These are phyloP conservation scores for Aureobasidium vineae DNA, from an alignment of 2,329 filamentous ascomycete genomes.

Conservation along the genomic window DNA sequence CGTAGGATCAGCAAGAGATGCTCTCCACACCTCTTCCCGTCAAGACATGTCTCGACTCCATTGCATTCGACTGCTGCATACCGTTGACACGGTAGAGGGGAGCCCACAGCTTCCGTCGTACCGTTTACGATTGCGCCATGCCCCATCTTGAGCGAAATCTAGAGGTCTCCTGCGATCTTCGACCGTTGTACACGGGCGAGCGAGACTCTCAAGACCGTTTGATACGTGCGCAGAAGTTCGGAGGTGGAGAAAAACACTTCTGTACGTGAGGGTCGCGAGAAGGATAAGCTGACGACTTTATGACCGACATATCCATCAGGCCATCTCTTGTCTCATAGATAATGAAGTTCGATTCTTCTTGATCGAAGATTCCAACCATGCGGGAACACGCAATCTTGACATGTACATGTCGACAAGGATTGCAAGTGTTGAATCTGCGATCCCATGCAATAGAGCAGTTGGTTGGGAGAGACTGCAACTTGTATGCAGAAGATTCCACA, in stretches of 20 bases:
- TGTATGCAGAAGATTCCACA: not conserved
- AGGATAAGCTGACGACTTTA: not conserved
- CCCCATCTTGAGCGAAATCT: not conserved
- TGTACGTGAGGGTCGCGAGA: too few relatives aligned
- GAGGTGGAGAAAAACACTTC: not conserved
- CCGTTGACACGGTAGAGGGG: not conserved
- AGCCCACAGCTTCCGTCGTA: not conserved
- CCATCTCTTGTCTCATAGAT: slow-evolving; percentile 5
- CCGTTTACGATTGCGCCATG: not conserved
- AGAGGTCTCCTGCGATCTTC: not conserved
- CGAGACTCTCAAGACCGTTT: not conserved
- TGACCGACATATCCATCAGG: not conserved
- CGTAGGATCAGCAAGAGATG: not conserved
- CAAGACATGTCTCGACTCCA: slow-evolving; percentile 9
- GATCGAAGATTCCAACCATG: not conserved
- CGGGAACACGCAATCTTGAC: not conserved
- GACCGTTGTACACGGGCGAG: not conserved
- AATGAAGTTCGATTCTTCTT: not conserved
- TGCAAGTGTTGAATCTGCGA: not conserved
- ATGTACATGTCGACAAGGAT: not conserved
- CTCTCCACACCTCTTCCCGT: not conserved
- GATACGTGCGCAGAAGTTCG: slow-evolving; percentile 8
- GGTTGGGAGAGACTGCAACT: not conserved
- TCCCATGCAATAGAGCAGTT: not conserved
- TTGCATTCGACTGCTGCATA: not conserved